Conservation (phyloP, 768 basidiomycete genomes). For the Mycena amicta region DNA sequence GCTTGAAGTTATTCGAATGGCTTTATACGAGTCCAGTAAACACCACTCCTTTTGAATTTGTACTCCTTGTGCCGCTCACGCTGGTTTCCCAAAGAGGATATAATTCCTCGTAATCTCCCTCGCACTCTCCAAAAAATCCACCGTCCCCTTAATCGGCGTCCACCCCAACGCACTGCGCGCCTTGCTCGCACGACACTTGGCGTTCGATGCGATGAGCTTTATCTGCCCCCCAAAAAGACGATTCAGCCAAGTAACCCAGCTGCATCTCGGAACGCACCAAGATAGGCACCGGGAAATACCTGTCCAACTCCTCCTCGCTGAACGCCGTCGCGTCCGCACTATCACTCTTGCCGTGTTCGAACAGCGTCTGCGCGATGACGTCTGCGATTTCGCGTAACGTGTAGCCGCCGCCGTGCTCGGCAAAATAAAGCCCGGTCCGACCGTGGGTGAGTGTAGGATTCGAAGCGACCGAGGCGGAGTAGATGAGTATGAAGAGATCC, state of each 20-base stretch:
- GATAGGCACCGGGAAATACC: slow-evolving; percentile 9
- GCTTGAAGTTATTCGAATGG: too few relatives aligned
- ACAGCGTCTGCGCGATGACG: slow-evolving; percentile 17
- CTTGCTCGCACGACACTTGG: slow-evolving; percentile 9
- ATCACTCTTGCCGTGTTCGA: slow-evolving; percentile 19
- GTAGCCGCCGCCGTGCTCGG: slow-evolving; percentile 24
- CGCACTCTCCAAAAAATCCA: neutral
- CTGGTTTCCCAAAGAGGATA: too few relatives aligned
- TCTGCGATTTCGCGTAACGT: slow-evolving; percentile 14
- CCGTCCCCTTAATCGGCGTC: slow-evolving; percentile 12
- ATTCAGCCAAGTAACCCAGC: too few relatives aligned
- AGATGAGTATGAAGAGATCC: slow-evolving; percentile 22
- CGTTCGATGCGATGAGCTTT: slow-evolving; percentile 19
- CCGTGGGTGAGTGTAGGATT: slow-evolving; percentile 23
- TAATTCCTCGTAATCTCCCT: neutral
- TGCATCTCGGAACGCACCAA: neutral
- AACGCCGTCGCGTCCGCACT: slow-evolving; percentile 20
- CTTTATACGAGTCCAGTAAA: too few relatives aligned
- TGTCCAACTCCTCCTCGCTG: slow-evolving; percentile 22
- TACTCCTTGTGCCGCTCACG: too few relatives aligned
- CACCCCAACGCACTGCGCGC: slow-evolving; percentile 25
- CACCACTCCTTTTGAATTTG: too few relatives aligned
- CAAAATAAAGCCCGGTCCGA: slow-evolving; percentile 28
- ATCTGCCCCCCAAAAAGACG: neutral
- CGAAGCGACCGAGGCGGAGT: slow-evolving; percentile 20